Base-by-base conservation (phyloP, 2,329 filamentous ascomycete genomes). In the Fusarium domesticum region DNA sequence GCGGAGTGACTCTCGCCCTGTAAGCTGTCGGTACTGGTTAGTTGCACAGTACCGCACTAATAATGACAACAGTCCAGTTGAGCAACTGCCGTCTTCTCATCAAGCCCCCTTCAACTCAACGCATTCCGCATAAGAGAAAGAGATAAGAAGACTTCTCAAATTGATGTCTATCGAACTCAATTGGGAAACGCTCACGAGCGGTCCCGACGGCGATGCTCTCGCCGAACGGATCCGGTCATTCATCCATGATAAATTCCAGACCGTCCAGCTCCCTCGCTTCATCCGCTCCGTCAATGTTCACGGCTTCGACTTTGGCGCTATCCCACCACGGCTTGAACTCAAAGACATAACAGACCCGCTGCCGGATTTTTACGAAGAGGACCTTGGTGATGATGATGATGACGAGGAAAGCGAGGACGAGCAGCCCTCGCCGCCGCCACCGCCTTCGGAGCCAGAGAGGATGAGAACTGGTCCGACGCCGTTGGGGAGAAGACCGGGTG, bases 281-380 rank as follows among this genome's bases (percentile, higher is more conserved):
- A 96, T 98, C 70, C 91, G 93, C 63, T 93, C 90, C 18, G 93
- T 98, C 58, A 86, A 89, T 42, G 91, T 96, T 32, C 91, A 96
- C 65, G 85, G 88, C 49, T 98, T 98, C 69, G 85, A 92, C 53
- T 96, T 98, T 65, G 93, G 93, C 37, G 81, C 76, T 19, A 83
- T 92, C 38, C 77, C 87, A 31, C 93, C 93, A 2, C 80, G 87
- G 57, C 80, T 98, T 33, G 89, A 95, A 63, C 84, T 98, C 60
- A 97, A 96, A 70, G 93, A 97, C 66, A 91, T 98, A 49, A 95
- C 92, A 58, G 91, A 98, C 64, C 93, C 93, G 2, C 78, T 97
- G 46, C 85, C 90, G 1, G 93, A 98, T 61, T 98, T 98, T 64
- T 98, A 98, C 72, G 93, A 96, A 58, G 84, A 88, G 56, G 82